Evolutionary conservation across 495 filamentous ascomycete genomes (phyloP), one percentile per base, ranked within the genome.

Genomic region (Hypomontagnella submonticulosa): DNA sequence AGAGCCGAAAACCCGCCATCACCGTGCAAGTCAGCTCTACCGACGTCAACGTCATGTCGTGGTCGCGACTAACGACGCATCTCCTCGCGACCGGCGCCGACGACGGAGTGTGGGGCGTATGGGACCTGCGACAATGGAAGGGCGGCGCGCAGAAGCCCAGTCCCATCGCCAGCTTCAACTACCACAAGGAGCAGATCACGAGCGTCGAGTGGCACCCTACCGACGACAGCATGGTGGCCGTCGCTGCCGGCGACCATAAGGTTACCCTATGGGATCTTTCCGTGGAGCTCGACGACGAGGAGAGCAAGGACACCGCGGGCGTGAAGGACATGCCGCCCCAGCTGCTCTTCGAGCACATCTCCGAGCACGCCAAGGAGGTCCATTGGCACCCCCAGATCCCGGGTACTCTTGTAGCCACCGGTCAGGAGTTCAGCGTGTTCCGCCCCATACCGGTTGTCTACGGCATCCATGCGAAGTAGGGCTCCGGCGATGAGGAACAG

Each of bases 321-420:
- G 87, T 94, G 40, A 85, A 89, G 54, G 95, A 95, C 60, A 92
- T 99, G 64, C 95, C 95, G 52, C 92, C 95, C 32, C 95, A 98
- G 73, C 76, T 99, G 68, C 78, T 99, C 63, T 99, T 99, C 79
- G 91, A 97, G 67, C 95, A 99, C 79, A 97, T 96, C 72, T 92
- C 94, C 81, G 92, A 95, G 66, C 84, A 88, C 67, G 92, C 93
- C 51, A 98, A 97, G 84, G 95, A 99, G 76, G 77, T 90, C 48
- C 95, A 98, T 78, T 99, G 95, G 93, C 95, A 99, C 76, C 89
- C 89, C 16, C 95, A 99, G 79, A 97, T 97, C 73, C 92, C 92
- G 0, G 95, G 95, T n/a, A 85, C 85, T 16, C 78, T 97, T 20
- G 88, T 97, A 77, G 93, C 92, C 7, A 99, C 95, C 4, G 95